A percentile compares a stretch with the other conserved stretches of the same genome.
Conservation (phyloP, 768 basidiomycete species). For the Suillus paluster region DNA sequence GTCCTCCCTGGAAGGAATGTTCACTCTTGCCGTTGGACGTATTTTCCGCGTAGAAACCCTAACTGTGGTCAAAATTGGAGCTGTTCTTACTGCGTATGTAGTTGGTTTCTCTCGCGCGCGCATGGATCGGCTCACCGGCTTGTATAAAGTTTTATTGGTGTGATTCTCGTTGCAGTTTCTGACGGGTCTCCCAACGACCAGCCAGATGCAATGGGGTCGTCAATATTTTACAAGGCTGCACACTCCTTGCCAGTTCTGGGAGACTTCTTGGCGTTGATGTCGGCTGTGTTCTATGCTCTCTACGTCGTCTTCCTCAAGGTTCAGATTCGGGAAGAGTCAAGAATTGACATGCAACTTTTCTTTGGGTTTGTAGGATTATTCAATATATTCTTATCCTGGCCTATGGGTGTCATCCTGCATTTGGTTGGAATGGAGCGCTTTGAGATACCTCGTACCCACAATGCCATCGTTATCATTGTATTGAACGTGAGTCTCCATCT, state of each 20-base stretch:
- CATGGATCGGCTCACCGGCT: constrained; percentile 4
- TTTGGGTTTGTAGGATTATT: constrained; percentile 93
- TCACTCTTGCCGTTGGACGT: constrained; percentile 85
- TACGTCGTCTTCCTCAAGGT: constrained; percentile 93
- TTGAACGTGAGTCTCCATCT: constrained; percentile 53
- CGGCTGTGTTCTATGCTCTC: constrained; percentile 84
- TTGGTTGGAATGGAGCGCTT: constrained; percentile 72
- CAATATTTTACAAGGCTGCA: constrained; percentile 18
- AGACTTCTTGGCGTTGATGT: constrained; percentile 83
- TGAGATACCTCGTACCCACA: constrained; percentile 62
- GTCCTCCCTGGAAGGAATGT: constrained; percentile 68
- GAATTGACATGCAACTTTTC: constrained; percentile 92
- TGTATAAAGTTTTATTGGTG: constrained; percentile 70
- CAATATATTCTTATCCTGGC: constrained; percentile 78
- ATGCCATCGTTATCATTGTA: constrained; percentile 52
- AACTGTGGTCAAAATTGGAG: constrained; percentile 70
- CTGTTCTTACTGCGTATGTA: constrained; percentile 78
- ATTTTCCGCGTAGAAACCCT: constrained; percentile 82
- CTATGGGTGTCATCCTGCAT: constrained; percentile 79
- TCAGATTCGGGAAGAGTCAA: constrained; percentile 76
- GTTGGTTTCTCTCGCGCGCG: neutral
- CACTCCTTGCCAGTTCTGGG: constrained; percentile 53
- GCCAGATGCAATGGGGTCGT: constrained; percentile 10
- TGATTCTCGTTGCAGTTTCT: constrained; percentile 86
- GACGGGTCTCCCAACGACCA: constrained; percentile 53